Evolutionary conservation across 2,329 filamentous ascomycete genomes (phyloP), one percentile per base, ranked within the genome.

Genomic region (Conoideocrella luteorostrata): DNA sequence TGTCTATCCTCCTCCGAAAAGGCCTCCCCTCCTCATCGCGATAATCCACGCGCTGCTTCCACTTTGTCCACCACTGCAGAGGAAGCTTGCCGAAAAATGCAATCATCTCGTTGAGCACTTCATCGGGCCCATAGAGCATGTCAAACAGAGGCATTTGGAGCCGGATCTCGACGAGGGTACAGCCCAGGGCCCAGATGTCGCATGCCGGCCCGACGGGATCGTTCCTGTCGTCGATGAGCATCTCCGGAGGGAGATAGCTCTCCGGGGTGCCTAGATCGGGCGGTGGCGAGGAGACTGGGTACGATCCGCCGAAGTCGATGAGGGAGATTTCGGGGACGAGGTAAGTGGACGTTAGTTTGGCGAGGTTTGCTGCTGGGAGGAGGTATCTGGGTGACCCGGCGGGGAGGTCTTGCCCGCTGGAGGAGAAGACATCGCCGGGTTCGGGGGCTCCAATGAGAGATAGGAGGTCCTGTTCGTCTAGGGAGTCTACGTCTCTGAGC

Each of bases 121-220:
- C 58, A n/a, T 65, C 60, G 1, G 38, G 39, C 4, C 58, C 54
- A 22, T 56, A 51, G 18, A 50, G 55, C 54, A 49, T 52, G 17
- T 56, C 50, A 17, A 63, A 63, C 0, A 66, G 48, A 0, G 48
- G 48, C 4, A 56, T 41, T 1, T 61, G 58, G 0, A 54, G 49
- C 1, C 61, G 54, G 1, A 63, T 63, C 44, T 64, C 58, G 26
- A 61, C 60, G 0, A 65, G 26, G 0, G 58, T 63, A 20, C 61
- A 64, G 0, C 54, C 62, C 3, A 64, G 55, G 22, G 62, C 59
- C 60, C 62, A 65, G 0, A 64, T 33, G 26, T 65, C 61, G 2
- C 49, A 54, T 0, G 38, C 44, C 0, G 51, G 45, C 0, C 61
- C 55, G 2, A 54, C 11, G 1, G n/a, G 11, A 5, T 24, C 29